Base-by-base conservation (phyloP, 2,329 filamentous ascomycete genomes). In the Rutstroemia sp. region DNA sequence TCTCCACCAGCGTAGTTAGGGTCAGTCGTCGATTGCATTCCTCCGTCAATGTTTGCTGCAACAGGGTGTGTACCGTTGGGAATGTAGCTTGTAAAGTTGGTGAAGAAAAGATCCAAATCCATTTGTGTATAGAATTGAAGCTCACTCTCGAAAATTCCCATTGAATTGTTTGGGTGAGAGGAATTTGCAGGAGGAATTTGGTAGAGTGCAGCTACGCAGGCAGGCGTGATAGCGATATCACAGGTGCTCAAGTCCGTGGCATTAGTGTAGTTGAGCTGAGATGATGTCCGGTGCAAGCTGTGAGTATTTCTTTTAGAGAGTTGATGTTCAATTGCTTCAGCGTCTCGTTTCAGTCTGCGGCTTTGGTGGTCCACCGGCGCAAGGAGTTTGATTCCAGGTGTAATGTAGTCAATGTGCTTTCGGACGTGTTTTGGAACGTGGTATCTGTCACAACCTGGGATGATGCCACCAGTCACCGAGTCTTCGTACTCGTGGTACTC, bases 321-420 rank as follows among this genome's bases (percentile, higher is more conserved):
- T 25, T 52, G 38, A n/a, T 21, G 34, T 42, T 54, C 44, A 21
- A 34, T 12, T 21, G 48, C 19, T 30, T 52, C 49, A 18, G 25
- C 51, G n/a, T 44, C 50, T 51, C 59, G 30, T 49, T 57, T 49
- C n/a, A 57, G 34, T 44, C 49, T n/a, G 37, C 60, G 56, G 47
- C 50, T 49, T 52, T 61, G 54, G 56, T 61, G 51, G 54, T 63
- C 75, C 63, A 79, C 80, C 65, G 62, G 61, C 1, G 62, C 58
- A 18, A 66, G 58, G 6, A 76, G 66, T 58, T 74, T 75, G 52
- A 76, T 68, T 18, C 74, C 74, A 0, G 75, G 75, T 6, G 71
- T 77, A 23, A 78, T 72, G 62, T 76, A 77, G 63, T 82, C 80
- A 52, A 83, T 71, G 58, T 82, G 77, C 7, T 70, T 57, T 42